Conservation (phyloP, 306 rosid genomes). For the Castanea sativa region DNA sequence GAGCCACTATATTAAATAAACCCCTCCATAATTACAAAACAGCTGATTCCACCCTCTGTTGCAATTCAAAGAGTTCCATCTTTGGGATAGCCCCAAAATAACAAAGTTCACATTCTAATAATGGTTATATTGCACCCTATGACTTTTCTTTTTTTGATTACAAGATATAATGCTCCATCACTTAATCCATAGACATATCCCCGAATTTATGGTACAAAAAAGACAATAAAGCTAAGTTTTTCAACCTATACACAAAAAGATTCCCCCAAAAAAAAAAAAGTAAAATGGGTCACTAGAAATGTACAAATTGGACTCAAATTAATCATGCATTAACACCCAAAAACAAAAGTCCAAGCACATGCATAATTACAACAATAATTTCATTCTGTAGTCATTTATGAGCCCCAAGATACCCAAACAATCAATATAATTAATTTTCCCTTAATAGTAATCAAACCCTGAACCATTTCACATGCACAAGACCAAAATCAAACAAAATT, state of each 20-base stretch:
- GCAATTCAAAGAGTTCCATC: not conserved
- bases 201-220: not conserved
- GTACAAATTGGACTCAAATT: not conserved
- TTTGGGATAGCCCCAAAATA: not conserved
- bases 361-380: not conserved
- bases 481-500: constrained; percentile 1
- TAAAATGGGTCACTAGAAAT: not conserved
- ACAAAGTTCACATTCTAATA: not conserved
- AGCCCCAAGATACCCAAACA: not conserved
- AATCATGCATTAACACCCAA: not conserved
- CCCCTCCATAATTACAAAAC: not conserved
- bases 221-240: not conserved
- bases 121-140: not conserved
- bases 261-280: not conserved
- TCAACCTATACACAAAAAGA: not conserved
- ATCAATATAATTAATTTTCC: not conserved
- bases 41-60: not conserved
- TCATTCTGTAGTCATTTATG: constrained; percentile 11
- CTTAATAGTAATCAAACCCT: not conserved
- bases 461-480: not conserved
- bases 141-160: not conserved
- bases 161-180: no score
- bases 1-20: not conserved
- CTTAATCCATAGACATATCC: not conserved
- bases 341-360: not conserved